Conservation (phyloP, 1,284 basidiomycete species). For the Cystobasidium pallidum region DNA sequence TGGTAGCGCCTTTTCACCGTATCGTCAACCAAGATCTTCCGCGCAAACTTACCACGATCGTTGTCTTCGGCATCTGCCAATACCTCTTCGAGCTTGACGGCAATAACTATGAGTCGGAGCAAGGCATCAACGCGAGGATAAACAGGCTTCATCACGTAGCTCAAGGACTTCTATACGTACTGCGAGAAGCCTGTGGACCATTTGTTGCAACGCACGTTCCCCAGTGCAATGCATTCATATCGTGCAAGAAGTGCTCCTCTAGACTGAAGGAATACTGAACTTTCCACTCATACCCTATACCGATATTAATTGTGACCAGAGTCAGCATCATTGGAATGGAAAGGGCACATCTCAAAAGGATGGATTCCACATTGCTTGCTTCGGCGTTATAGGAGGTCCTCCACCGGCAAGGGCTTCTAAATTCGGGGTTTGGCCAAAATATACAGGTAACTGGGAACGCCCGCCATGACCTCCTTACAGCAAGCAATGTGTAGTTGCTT, state of each 20-base stretch:
- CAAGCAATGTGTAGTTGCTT: too few relatives aligned
- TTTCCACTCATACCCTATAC: constrained; percentile 22
- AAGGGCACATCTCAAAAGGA: too few relatives aligned
- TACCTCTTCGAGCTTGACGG: constrained; percentile 25
- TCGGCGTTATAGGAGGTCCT: too few relatives aligned
- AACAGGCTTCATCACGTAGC: not conserved
- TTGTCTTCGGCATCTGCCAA: not conserved
- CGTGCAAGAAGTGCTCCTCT: constrained; percentile 26
- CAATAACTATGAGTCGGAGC: not conserved
- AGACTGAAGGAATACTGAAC: constrained; percentile 24
- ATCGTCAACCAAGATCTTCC: constrained; percentile 10
- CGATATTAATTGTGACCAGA: not conserved
- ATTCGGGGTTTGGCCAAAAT: too few relatives aligned
- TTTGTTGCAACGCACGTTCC: constrained; percentile 15
- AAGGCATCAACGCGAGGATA: not conserved
- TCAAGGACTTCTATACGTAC: not conserved
- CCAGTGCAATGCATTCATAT: constrained; percentile 20
- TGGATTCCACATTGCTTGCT: too few relatives aligned
- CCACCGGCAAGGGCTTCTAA: too few relatives aligned
- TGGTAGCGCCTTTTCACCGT: constrained; percentile 16
- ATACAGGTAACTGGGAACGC: too few relatives aligned
- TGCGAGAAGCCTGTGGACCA: constrained; percentile 12
- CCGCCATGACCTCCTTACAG: too few relatives aligned
- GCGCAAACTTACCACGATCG: constrained; percentile 21
- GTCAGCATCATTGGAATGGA: too few relatives aligned